A percentile compares a stretch with the other conserved stretches of the same genome.
phyloP scores from a whole-genome alignment of 768 basidiomycete species.

The Erythrobasidium yunnanense region DNA sequence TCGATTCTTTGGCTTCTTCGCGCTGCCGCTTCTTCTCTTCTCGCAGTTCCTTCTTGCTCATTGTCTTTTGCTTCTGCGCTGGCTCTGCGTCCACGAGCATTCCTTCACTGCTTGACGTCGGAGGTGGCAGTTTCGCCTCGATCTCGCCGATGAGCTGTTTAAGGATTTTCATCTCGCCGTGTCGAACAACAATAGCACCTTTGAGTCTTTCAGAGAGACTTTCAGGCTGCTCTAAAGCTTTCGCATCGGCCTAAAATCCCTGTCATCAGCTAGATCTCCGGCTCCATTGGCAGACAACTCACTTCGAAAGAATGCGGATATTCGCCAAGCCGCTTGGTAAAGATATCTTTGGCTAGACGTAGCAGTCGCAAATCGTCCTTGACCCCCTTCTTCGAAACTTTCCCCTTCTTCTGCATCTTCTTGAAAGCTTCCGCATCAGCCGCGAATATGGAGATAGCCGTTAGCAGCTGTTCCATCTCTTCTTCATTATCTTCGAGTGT shows the following conservation, averaged over 20 bases:
- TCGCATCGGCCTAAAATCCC: constrained; percentile 46
- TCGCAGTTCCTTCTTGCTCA: constrained; percentile 16
- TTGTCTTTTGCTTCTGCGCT: neutral
- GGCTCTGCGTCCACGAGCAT: neutral
- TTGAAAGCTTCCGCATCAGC: constrained; percentile 53
- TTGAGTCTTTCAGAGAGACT: constrained; percentile 45
- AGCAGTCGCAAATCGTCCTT: constrained; percentile 50
- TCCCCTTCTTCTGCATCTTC: constrained; percentile 53
- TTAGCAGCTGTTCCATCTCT: constrained; percentile 45
- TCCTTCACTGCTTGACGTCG: neutral
- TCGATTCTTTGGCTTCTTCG: constrained; percentile 4
- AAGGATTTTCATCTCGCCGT: constrained; percentile 70
- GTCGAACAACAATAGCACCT: constrained; percentile 60
- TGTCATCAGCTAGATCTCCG: neutral
- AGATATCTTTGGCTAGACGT: constrained; percentile 47
- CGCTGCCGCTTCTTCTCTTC: constrained; percentile 24
- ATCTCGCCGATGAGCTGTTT: constrained; percentile 26
- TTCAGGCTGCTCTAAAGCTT: constrained; percentile 38
- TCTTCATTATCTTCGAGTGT: constrained; percentile 46
- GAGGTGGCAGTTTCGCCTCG: neutral
- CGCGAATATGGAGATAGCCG: constrained; percentile 57
- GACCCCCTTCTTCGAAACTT: constrained; percentile 55
- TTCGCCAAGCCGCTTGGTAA: constrained; percentile 48
- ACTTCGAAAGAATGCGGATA: constrained; percentile 59
- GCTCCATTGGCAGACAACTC: constrained; percentile 36